phyloP scores from a whole-genome alignment of 2,329 filamentous ascomycete species.

The Bipolaris zeicola region DNA sequence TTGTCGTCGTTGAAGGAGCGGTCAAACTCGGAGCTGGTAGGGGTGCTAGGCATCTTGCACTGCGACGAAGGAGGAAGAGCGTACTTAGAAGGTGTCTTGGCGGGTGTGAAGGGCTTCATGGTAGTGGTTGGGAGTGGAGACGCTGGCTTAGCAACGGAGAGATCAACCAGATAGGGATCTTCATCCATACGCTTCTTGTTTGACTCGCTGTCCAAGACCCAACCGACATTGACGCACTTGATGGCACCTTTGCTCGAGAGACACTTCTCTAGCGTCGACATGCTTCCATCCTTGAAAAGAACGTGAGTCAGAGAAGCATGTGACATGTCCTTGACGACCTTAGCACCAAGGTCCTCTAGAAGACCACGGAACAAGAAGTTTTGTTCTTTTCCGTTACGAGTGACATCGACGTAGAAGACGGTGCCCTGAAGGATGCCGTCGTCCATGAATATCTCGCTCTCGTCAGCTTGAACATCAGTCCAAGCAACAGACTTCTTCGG shows the following conservation, averaged over 20 bases:
- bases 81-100: conserved; percentile 39
- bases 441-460: conserved; percentile 29
- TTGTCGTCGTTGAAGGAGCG: conserved; percentile 38
- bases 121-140: conserved; percentile 28
- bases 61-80: conserved; percentile 28
- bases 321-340: conserved; percentile 71
- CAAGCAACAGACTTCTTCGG: conserved; percentile 48
- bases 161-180: conserved; percentile 38
- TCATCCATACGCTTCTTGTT: conserved; percentile 44
- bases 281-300: conserved; percentile 85
- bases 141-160: conserved; percentile 28
- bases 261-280: conserved; percentile 81
- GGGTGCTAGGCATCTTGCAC: conserved; percentile 33
- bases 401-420: conserved; percentile 82
- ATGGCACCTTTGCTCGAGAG: conserved; percentile 73
- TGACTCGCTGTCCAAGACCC: conserved; percentile 71
- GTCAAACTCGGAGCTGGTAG: conserved; percentile 38
- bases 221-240: conserved; percentile 84
- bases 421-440: conserved; percentile 59
- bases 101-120: conserved; percentile 36
- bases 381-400: conserved; percentile 70
- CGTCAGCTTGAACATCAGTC: conserved; percentile 27
- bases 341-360: conserved; percentile 79
- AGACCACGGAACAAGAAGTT: conserved; percentile 75
- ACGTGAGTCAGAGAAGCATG: conserved; percentile 82